Evolutionary conservation across 176 grass and related monocot species (phyloP), one percentile per base, ranked within the genome.

Genomic region (Avena sativa): DNA sequence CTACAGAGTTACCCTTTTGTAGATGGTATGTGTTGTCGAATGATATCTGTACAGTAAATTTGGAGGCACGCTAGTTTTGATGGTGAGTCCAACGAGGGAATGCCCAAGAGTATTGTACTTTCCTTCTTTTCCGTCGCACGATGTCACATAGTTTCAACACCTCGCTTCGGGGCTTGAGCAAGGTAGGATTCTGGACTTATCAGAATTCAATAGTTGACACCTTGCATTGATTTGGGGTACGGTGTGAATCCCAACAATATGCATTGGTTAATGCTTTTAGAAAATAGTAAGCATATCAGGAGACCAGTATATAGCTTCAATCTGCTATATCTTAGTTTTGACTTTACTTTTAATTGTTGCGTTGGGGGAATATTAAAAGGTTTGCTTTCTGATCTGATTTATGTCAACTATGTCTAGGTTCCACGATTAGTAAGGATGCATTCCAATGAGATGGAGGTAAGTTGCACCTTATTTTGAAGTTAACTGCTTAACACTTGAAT

Each of bases 381-480:
- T 57, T 72, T 76, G 16, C 16, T 5, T 84, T 62, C n/a, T 46
- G 57, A 63, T 84, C 61, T 85, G 74, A 74, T 74, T 79, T 20
- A 2, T 93, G 20, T 46, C 48, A 44, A 76, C 60, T 84, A 20
- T 68, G 60, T 87, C 44, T 80, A 96, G 94, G 96, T 98, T 92
- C 96, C 96, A 81, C 96, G 96, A 71, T 96, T 98, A 85, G 96
- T 98, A 76, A 91, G 93, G 82, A 93, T 98, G 96, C 96, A 98
- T 78, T 89, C 96, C 74, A 89, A 98, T 80, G 96, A 98, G 76
- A 98, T 98, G 96, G 96, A 98, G 92, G 93, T 96, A 71, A 84
- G 92, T 87, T 78, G 64, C 25, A 62, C 71, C 21, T 79, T 40
- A 57, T 78, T 32, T 64, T 34, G 4, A 59, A 75, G 36, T 40